A percentile compares a stretch with the other conserved stretches of the same genome.
Evolutionary conservation across 2,329 filamentous ascomycete genomes (phyloP).

Genomic region (Diaporthe australafricana): DNA sequence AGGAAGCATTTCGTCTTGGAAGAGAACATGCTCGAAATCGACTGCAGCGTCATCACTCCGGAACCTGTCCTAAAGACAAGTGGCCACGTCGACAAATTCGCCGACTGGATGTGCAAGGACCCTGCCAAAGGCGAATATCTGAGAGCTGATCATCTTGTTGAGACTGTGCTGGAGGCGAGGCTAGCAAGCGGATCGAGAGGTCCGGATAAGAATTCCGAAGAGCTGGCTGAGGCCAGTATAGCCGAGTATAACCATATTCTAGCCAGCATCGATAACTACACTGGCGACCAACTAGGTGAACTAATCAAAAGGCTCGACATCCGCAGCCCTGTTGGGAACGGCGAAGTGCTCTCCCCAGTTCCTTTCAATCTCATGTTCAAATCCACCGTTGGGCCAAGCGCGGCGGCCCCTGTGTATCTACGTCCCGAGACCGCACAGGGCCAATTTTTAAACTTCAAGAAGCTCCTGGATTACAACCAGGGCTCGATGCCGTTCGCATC

Average conservation of each 20-base stretch:
- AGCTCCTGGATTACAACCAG: conserved; percentile 96
- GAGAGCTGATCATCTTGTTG: conserved; percentile 94
- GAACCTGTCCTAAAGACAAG: conserved; percentile 94
- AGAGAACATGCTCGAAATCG: conserved; percentile 95
- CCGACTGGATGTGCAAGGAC: conserved; percentile 99
- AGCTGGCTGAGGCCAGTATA: conserved; percentile 86
- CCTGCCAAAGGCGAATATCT: conserved; percentile 97
- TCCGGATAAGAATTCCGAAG: conserved; percentile 82
- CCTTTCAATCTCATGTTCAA: conserved; percentile 99
- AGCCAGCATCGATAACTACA: conserved; percentile 95
- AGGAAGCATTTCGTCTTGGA: conserved; percentile 93
- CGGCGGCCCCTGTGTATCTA: conserved; percentile 85
- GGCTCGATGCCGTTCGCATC: conserved; percentile 96
- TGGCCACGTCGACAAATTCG: conserved; percentile 97
- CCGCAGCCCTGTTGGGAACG: conserved; percentile 84
- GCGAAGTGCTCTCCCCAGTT: conserved; percentile 82
- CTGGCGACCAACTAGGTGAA: conserved; percentile 84
- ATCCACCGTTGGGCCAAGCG: conserved; percentile 92
- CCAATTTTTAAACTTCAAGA: conserved; percentile 97
- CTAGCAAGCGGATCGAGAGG: conserved; percentile 80
- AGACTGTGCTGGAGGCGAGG: conserved; percentile 88
- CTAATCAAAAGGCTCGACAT: conserved; percentile 94
- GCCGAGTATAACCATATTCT: conserved; percentile 92
- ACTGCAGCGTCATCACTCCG: conserved; percentile 93
- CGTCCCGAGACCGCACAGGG: conserved; percentile 97